Conservation (phyloP, 306 rosid genomes). For the Malus fusca region DNA sequence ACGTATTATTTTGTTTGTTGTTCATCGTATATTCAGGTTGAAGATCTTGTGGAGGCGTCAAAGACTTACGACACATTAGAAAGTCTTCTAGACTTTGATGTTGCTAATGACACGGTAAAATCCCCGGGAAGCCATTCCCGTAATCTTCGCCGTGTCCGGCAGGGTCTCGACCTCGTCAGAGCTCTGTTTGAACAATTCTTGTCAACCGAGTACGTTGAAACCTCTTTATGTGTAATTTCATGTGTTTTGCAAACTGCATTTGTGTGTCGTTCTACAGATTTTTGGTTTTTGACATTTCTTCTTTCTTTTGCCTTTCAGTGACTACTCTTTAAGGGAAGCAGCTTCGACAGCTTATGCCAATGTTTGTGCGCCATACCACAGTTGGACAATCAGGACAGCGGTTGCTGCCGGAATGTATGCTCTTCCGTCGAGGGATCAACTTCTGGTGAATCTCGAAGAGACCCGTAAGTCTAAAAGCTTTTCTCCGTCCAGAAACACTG, state of each 20-base stretch:
- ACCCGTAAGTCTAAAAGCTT: conserved; percentile 37
- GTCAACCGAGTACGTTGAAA: conserved; percentile 44
- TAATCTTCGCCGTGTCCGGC: conserved; percentile 85
- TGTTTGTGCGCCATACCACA: conserved; percentile 85
- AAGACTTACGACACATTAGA: conserved; percentile 36
- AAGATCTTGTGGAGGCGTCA: conserved; percentile 68
- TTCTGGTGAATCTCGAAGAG: conserved; percentile 65
- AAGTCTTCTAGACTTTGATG: conserved; percentile 50
- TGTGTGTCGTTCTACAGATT: background rate
- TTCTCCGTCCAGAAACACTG: background rate
- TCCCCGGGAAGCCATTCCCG: conserved; percentile 74
- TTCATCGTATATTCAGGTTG: conserved; percentile 34
- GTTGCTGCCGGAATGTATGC: conserved; percentile 93
- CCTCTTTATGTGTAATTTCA: background rate
- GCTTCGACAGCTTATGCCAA: conserved; percentile 80
- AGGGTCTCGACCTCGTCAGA: conserved; percentile 90
- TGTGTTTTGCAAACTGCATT: background rate
- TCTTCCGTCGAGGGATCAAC: conserved; percentile 87
- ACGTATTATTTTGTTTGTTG: background rate
- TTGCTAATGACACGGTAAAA: conserved; percentile 54
- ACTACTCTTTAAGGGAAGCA: conserved; percentile 48
- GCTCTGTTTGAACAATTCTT: conserved; percentile 65
- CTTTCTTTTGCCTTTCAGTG: conserved; percentile 31
- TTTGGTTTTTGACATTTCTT: background rate
- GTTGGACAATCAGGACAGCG: conserved; percentile 86